phyloP scores from a whole-genome alignment of 352 stramenopile species.

The Globisporangium polare region DNA sequence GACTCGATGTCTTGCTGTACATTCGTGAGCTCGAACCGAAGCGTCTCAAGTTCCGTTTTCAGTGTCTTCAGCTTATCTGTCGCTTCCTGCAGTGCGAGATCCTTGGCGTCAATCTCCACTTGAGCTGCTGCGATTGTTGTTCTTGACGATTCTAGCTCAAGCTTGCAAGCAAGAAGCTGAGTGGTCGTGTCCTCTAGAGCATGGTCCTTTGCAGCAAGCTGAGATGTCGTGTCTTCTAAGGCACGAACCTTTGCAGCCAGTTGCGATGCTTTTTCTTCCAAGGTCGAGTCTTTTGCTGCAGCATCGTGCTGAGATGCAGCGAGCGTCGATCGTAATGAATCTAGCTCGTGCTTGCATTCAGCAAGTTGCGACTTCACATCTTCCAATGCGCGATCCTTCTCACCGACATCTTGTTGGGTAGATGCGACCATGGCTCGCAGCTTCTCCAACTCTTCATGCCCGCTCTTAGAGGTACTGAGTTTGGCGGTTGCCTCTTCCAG shows the following conservation, averaged over 20 bases:
- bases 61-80: constrained; percentile 1
- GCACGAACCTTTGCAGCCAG: not conserved
- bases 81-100: not conserved
- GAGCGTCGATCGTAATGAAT: constrained; percentile 3
- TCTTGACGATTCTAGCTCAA: constrained; percentile 12
- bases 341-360: constrained; percentile 4
- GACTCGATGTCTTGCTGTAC: constrained; percentile 2
- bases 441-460: constrained; percentile 5
- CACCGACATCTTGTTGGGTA: constrained; percentile 7
- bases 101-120: constrained; percentile 6
- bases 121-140: not conserved
- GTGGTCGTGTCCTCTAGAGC: not conserved
- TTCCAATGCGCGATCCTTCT: constrained; percentile 11
- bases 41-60: constrained; percentile 7
- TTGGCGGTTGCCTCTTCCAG: constrained; percentile 9
- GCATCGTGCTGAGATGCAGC: not conserved
- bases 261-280: not conserved
- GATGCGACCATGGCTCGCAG: not conserved
- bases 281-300: not conserved
- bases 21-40: constrained; percentile 5
- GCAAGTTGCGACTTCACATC: constrained; percentile 5
- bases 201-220: not conserved
- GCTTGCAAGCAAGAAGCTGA: constrained; percentile 3
- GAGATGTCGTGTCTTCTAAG: not conserved
- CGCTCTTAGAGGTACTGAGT: not conserved